Base-by-base conservation (phyloP, 225 moss, liverwort and hornwort species). In the Bryoerythrophyllum caledonicum region DNA sequence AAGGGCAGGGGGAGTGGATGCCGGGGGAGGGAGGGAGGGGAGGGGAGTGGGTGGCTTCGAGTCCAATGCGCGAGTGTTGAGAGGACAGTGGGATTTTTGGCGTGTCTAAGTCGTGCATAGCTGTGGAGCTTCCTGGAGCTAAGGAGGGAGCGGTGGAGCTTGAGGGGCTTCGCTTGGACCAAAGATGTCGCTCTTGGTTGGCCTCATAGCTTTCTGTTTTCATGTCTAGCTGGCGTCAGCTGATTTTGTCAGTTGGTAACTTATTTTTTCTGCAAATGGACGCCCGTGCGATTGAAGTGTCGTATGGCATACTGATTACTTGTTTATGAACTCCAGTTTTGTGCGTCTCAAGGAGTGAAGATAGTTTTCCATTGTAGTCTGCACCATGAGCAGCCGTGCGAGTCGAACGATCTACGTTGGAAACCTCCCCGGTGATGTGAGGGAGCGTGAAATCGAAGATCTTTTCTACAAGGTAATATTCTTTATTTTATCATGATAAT, bases 91-190 rank as follows among this genome's bases (percentile, higher is more conserved):
- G 88, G 88, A 89, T 88, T 93, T n/a, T 77, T 91, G 90, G 91
- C 81, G 82, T 86, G 90, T 93, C 82, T 90, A 91, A 83, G 88
- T 83, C 88, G 86, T 91, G 93, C 84, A 88, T 93, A 90, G 88
- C 88, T 88, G 87, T 88, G 94, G 94, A 94, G 94, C 94, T 88
- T 91, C 82, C 78, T 82, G 90, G 94, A 91, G 91, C 91, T 85
- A 94, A 79, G 91, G 94, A 91, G 90, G 94, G 91, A 91, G 94
- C 91, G 91, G 85, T 94, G 88, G 91, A 94, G 94, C 91, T 94
- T 94, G 83, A 89, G 89, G 91, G 90, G 91, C 90, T 90, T 91
- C 90, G 91, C 90, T 90, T 85, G 88, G 88, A 88, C 82, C 86
- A 90, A 86, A 94, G 79, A 86, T 90, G 88, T 90, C 88, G 79